phyloP scores from a whole-genome alignment of 306 rosid species.

The Quercus ilex region DNA sequence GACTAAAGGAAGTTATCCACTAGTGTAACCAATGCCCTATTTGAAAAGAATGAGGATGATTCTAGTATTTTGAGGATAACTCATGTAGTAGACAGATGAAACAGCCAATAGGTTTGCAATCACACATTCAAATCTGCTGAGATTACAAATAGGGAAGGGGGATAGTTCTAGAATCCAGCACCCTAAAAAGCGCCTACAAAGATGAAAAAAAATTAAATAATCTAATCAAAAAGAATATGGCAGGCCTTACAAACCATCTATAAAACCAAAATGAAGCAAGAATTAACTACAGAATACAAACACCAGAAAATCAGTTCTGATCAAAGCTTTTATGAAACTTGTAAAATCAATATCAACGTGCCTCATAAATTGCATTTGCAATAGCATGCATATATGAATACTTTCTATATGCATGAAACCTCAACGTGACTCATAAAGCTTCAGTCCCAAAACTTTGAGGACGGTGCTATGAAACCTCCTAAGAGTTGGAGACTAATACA shows the following conservation, averaged over 20 bases:
- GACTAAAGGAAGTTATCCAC: neutral
- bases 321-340: neutral
- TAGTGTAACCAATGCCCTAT: neutral
- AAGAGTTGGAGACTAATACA: too few relatives aligned
- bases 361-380: neutral
- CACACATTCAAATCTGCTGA: too few relatives aligned
- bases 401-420: too few relatives aligned
- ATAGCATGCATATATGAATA: neutral
- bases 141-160: too few relatives aligned
- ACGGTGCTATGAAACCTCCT: too few relatives aligned
- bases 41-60: neutral
- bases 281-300: neutral
- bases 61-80: neutral
- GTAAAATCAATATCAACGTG: neutral
- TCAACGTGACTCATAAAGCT: too few relatives aligned
- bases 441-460: too few relatives aligned
- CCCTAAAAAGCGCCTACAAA: too few relatives aligned
- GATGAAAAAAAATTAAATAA: neutral
- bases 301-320: neutral
- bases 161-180: too few relatives aligned
- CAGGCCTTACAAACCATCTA: neutral
- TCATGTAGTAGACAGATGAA: neutral
- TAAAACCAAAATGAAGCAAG: neutral
- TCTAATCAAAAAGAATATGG: neutral
- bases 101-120: too few relatives aligned